Conservation (phyloP, 305 asterid genomes). For the Vinca major region DNA sequence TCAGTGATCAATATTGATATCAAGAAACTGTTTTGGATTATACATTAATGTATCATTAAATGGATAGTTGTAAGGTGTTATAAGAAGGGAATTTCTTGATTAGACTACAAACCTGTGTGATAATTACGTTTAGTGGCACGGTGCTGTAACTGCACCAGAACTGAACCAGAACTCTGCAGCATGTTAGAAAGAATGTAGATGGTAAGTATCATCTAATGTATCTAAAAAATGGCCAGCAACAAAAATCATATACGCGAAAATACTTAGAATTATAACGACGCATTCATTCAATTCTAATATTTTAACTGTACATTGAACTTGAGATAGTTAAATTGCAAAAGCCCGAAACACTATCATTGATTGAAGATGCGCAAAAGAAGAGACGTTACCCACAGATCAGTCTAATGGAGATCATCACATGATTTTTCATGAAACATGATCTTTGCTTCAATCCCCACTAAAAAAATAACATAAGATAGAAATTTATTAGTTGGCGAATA, state of each 20-base stretch:
- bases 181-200: conserved; percentile 6
- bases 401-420: conserved; percentile 53
- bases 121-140: conserved; percentile 64
- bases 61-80: not conserved
- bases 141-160: conserved; percentile 95
- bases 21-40: not conserved
- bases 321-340: not conserved
- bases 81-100: not conserved
- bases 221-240: not conserved
- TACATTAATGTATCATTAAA: not conserved
- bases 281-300: not conserved
- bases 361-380: not conserved
- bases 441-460: conserved; percentile 81
- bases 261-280: not conserved
- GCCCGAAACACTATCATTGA: not conserved
- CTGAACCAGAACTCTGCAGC: conserved; percentile 74
- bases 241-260: not conserved
- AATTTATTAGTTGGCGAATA: not conserved
- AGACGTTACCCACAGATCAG: conserved; percentile 56
- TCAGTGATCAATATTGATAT: not conserved
- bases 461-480: conserved; percentile 11
- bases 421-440: conserved; percentile 80
- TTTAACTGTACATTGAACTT: not conserved
- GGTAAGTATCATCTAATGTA: conserved; percentile 1
- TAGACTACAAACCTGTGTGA: conserved; percentile 48